These are phyloP conservation scores for Basipetospora chlamydospora DNA, from an alignment of 2,329 filamentous ascomycete species.

Conservation along the genomic window DNA sequence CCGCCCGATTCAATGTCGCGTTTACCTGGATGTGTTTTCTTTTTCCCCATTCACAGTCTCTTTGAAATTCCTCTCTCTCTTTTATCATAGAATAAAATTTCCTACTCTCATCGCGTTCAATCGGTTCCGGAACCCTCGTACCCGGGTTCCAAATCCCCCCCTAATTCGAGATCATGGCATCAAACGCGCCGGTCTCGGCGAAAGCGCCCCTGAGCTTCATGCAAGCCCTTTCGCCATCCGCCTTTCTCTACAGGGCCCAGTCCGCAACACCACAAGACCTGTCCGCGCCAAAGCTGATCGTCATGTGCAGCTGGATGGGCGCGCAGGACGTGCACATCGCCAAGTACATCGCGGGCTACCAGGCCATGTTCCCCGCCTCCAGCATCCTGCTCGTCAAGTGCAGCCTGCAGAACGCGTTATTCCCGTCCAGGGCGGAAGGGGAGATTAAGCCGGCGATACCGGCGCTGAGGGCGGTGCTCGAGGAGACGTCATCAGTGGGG, in stretches of 20 bases:
- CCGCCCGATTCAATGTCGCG: too few species aligned
- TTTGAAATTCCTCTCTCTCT: too few species aligned
- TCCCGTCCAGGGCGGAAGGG: constrained; percentile 15
- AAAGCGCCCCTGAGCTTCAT: constrained; percentile 18
- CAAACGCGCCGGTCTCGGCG: not conserved
- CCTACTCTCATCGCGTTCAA: too few species aligned
- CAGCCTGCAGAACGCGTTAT: constrained; percentile 19
- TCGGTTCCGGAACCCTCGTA: too few species aligned
- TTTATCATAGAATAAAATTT: too few species aligned
- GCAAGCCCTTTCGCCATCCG: constrained; percentile 21
- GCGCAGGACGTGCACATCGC: constrained; percentile 33
- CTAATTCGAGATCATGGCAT: not conserved
- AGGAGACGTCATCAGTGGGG: constrained; percentile 9
- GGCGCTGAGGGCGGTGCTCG: constrained; percentile 20
- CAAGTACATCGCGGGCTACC: constrained; percentile 34
- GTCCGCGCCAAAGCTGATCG: constrained; percentile 27
- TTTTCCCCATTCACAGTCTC: too few species aligned
- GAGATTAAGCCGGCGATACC: constrained; percentile 24
- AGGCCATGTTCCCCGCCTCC: constrained; percentile 26
- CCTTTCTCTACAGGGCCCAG: constrained; percentile 20
- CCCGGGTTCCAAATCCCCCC: not conserved
- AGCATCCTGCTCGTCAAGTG: constrained; percentile 32
- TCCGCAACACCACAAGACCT: constrained; percentile 4
- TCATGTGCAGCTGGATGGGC: constrained; percentile 36
- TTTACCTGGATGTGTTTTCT: too few species aligned